Evolutionary conservation across 108 stramenopile genomes (phyloP), one percentile per base, ranked within the genome.

Genomic region (Mayamaea pseudoterrestris): DNA sequence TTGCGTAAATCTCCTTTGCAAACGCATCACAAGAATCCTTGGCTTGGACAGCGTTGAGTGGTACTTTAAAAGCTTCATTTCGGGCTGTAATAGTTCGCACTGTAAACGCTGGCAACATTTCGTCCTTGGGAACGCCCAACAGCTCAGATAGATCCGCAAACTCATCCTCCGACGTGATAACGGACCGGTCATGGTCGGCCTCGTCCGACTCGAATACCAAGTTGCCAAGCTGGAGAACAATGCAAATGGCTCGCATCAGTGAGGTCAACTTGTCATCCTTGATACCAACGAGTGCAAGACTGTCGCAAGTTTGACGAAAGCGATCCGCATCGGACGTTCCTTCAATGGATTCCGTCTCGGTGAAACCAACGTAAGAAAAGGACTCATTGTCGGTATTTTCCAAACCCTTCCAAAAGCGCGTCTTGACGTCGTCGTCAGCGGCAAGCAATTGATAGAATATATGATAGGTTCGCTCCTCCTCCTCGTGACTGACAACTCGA

Each of bases 361-460:
- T 44, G 3, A 45, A 39, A 25, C 76, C 79, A 6, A 90, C 55
- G 50, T 85, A 90, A 9, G 55, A 26, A 55, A 80, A 90, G 39
- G 76, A 70, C 27, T 80, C 76, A 34, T 69, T 63, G 31, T 61
- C 68, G 11, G 76, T 64, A 5, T 80, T 83, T 13, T 73, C 70
- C 27, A 90, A 53, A 1, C 74, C 74, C 25, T 75, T 74, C 88
- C 83, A 85, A 37, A 83, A 65, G 5, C 49, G 44, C 5, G 53
- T 44, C 50, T 85, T 90, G 17, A 41, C 41, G 1, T 69, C 61
- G 6, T 85, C 77, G 12, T 69, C 60, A 14, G 92, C 92, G 7
- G 88, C 84, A 2, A 93, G 61, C 16, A 97, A 55, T 66, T 98
- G 95, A 63, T 99, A 99, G 53, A 99, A 99, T 16, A 97, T 79